phyloP scores from a whole-genome alignment of 2,329 filamentous ascomycete species.

The Didymella lethalis region DNA sequence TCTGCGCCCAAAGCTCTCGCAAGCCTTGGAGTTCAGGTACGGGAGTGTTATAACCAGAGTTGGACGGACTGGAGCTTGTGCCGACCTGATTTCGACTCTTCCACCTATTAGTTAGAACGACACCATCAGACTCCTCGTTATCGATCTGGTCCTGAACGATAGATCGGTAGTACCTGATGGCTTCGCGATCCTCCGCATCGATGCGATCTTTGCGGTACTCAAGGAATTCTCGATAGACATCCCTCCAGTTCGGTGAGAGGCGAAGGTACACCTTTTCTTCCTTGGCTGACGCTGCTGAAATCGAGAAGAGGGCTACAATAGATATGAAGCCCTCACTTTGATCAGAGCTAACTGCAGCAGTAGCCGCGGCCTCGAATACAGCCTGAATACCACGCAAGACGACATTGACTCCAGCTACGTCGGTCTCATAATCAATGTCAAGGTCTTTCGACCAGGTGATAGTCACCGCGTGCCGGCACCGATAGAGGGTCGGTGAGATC shows the following conservation, averaged over 20 bases:
- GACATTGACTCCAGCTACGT: conserved; percentile 54
- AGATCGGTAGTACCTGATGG: conserved; percentile 72
- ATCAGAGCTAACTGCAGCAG: conserved; percentile 76
- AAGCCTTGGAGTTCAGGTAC: conserved; percentile 52
- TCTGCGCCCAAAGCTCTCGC: conserved; percentile 61
- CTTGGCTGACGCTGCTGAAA: conserved; percentile 78
- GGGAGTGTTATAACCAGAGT: conserved; percentile 43
- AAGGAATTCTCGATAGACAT: conserved; percentile 82
- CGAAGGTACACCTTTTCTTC: conserved; percentile 86
- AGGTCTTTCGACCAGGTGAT: conserved; percentile 83
- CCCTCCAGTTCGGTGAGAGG: conserved; percentile 81
- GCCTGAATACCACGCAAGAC: conserved; percentile 58
- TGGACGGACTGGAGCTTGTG: conserved; percentile 36
- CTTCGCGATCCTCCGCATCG: conserved; percentile 73
- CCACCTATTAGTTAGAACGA: conserved; percentile 80
- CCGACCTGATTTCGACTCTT: conserved; percentile 55
- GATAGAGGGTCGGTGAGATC: conserved; percentile 76
- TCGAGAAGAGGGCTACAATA: conserved; percentile 79
- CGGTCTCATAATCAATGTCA: conserved; percentile 56
- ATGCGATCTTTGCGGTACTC: conserved; percentile 73
- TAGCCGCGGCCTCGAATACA: conserved; percentile 74
- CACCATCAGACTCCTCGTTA: conserved; percentile 57
- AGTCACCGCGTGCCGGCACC: conserved; percentile 76
- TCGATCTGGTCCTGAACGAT: conserved; percentile 74
- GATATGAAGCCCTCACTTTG: conserved; percentile 90